Evolutionary conservation across 2,329 filamentous ascomycete species (phyloP), one percentile per base, ranked within the genome.

Genomic region (Xylariaceae sp.): DNA sequence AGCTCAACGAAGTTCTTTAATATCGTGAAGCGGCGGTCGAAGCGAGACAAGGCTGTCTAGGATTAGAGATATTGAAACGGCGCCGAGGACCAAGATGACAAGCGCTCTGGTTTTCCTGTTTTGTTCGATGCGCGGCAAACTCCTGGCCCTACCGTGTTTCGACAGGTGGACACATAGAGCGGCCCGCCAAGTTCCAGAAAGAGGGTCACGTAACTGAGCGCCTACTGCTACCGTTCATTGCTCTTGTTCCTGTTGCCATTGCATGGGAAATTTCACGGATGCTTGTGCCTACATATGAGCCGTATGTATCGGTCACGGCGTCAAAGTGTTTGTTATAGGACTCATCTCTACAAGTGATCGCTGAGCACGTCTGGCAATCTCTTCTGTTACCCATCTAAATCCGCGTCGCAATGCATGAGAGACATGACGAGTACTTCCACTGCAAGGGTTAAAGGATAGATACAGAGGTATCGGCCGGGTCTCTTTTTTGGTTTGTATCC

Each of bases 41-140:
- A 33, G 40, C 55, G 40, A 40, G 53, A 53, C 57, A 51, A 45
- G 60, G 45, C 46, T 57, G 49, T 31, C 51, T 34, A 23, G 60
- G 47, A 47, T 46, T 51, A 48, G 50, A 56, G 49, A 60, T 48
- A 63, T 61, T 52, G 55, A 63, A 63, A 56, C 58, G 41, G 24
- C 44, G n/a, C 41, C 34, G 48, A 44, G 39, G 52, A 63, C 53
- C 60, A 56, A 65, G 61, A 61, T 39, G 56, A 49, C 46, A 58
- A 51, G 43, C 43, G 50, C 44, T 65, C 56, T 60, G 57, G 53
- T 58, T 62, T 64, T 63, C 58, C 63, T 48, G 57, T 65, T 64
- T 60, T 31, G 63, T 62, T 62, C 59, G 52, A 64, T 58, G 40
- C 41, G 52, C 49, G 46, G 56, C 33, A 53, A 58, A 54, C 44